phyloP scores from a whole-genome alignment of 306 rosid species.

The Herpetospermum pedunculosum region DNA sequence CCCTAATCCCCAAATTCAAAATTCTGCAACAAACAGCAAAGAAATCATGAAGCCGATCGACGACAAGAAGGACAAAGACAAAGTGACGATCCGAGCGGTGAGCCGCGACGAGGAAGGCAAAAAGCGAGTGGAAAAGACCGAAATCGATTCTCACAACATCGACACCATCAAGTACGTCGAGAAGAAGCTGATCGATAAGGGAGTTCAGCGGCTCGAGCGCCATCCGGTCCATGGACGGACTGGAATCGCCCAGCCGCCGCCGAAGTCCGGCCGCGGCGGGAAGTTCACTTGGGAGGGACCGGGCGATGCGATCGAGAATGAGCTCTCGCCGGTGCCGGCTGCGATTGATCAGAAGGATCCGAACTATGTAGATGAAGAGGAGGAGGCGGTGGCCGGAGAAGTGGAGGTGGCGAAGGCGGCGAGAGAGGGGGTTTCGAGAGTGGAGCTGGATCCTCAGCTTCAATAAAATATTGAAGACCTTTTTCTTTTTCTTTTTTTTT shows the following conservation, averaged over 20 bases:
- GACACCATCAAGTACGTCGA: constrained; percentile 49
- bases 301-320: constrained; percentile 17
- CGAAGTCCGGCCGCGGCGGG: constrained; percentile 67
- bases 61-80: constrained; percentile 37
- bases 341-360: constrained; percentile 75
- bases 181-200: constrained; percentile 64
- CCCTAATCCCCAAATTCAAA: background rate
- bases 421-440: constrained; percentile 45
- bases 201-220: constrained; percentile 52
- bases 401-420: constrained; percentile 48
- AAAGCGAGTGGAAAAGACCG: constrained; percentile 45
- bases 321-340: constrained; percentile 34
- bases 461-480: background rate
- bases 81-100: constrained; percentile 42
- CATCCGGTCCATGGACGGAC: constrained; percentile 42
- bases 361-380: constrained; percentile 57
- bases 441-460: constrained; percentile 55
- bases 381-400: constrained; percentile 34
- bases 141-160: constrained; percentile 34
- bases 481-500: background rate
- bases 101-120: constrained; percentile 54
- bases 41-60: constrained; percentile 40
- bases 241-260: constrained; percentile 34
- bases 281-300: constrained; percentile 96
- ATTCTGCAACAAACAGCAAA: background rate